Percentiles rank a stretch among this genome's conserved stretches.
These are phyloP conservation scores for Candida tropicalis DNA, from an alignment of 1,139 yeast species.

Conservation along the genomic window DNA sequence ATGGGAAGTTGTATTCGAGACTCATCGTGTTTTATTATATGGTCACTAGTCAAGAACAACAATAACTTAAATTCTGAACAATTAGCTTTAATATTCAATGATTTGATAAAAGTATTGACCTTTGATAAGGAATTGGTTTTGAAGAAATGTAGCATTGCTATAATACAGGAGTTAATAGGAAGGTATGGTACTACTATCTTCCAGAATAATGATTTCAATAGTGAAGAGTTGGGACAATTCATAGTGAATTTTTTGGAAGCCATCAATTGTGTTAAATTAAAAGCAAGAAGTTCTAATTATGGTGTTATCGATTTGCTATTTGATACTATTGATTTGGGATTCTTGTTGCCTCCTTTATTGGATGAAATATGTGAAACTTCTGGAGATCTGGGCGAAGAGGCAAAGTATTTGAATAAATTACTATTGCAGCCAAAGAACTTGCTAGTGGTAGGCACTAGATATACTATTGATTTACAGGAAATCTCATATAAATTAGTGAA, in stretches of 20 bases:
- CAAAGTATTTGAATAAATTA: constrained; percentile 13
- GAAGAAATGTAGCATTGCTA: constrained; percentile 83
- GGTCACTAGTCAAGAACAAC: constrained; percentile 40
- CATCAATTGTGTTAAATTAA: constrained; percentile 27
- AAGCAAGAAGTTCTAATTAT: constrained; percentile 9
- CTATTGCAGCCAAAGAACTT: constrained; percentile 11
- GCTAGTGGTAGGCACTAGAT: constrained; percentile 38
- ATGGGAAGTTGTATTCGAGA: constrained; percentile 77
- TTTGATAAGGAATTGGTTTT: constrained; percentile 76
- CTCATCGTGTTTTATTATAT: constrained; percentile 73
- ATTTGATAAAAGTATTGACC: constrained; percentile 55
- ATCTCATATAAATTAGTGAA: constrained; percentile 19
- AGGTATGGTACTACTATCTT: constrained; percentile 52
- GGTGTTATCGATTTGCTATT: constrained; percentile 14
- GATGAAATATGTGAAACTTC: constrained; percentile 8
- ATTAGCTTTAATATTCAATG: constrained; percentile 33
- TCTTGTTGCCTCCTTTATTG: constrained; percentile 12
- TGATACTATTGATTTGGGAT: constrained; percentile 13
- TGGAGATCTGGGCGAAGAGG: constrained; percentile 8
- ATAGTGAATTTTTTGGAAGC: constrained; percentile 59
- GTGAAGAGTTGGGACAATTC: constrained; percentile 30
- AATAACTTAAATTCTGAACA: constrained; percentile 15
- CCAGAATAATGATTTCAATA: constrained; percentile 16
- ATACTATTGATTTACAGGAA: constrained; percentile 85
- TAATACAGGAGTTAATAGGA: constrained; percentile 83